Percentiles rank a stretch among this genome's conserved stretches.
These are phyloP conservation scores for Nicotiana noctiflora DNA, from an alignment of 257 asterid genomes.

Conservation along the genomic window DNA sequence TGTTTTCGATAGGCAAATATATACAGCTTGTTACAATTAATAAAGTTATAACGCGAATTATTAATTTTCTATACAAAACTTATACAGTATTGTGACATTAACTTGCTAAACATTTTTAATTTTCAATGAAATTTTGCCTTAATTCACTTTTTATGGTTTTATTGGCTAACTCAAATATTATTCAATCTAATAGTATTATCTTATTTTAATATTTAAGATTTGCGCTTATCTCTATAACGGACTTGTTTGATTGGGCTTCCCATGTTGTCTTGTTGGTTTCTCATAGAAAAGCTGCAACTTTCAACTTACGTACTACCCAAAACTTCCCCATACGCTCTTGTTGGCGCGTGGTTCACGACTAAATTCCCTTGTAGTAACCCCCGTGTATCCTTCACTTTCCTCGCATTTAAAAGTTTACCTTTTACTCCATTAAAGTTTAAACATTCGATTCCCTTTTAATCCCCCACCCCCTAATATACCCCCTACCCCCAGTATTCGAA, in stretches of 20 bases:
- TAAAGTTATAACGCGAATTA: neutral
- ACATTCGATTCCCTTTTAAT: neutral
- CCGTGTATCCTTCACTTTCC: neutral
- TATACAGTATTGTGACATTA: neutral
- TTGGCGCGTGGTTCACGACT: constrained; percentile 2
- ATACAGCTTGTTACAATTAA: too few species aligned
- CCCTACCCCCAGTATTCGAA: neutral
- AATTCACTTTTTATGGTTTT: neutral
- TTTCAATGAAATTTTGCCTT: neutral
- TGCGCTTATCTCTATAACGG: neutral
- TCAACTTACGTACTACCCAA: neutral
- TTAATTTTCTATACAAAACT: neutral
- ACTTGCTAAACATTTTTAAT: neutral
- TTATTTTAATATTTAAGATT: neutral
- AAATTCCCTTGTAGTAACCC: neutral
- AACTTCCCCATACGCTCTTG: neutral
- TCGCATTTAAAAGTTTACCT: neutral
- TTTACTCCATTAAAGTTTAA: neutral
- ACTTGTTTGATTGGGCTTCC: neutral
- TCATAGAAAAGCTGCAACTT: neutral
- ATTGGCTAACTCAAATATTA: neutral
- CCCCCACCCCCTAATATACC: neutral
- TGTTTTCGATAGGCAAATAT: too few species aligned
- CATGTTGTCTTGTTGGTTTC: neutral
- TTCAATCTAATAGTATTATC: neutral